phyloP scores from a whole-genome alignment of 1,139 yeast species.

The Blastobotrys capitulatus region DNA sequence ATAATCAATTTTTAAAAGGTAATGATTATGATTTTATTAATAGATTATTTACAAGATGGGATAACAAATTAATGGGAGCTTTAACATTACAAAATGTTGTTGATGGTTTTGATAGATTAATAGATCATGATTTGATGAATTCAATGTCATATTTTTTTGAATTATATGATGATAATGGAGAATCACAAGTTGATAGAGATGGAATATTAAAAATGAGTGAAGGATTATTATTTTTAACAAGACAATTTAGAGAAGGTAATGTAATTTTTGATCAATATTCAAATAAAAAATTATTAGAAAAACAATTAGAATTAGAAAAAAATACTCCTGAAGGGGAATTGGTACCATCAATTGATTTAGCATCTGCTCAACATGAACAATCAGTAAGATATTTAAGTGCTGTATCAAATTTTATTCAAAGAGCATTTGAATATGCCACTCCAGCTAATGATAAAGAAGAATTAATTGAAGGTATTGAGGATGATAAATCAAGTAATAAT shows the following conservation, averaged over 20 bases:
- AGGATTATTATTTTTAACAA: conserved; percentile 72
- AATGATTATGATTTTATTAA: conserved; percentile 47
- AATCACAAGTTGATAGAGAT: conserved; percentile 67
- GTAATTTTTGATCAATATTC: conserved; percentile 25
- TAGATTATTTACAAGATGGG: conserved; percentile 70
- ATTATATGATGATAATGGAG: conserved; percentile 59
- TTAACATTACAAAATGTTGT: conserved; percentile 66
- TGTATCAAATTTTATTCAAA: conserved; percentile 78
- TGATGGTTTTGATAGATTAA: conserved; percentile 62
- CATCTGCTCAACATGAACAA: conserved; percentile 62
- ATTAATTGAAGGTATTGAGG: conserved; percentile 20
- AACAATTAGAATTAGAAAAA: conserved; percentile 7
- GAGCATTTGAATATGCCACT: conserved; percentile 88
- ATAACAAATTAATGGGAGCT: conserved; percentile 46
- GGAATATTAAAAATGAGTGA: conserved; percentile 81
- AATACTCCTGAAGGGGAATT: conserved; percentile 13
- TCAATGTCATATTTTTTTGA: conserved; percentile 73
- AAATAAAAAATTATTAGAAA: conserved; percentile 12
- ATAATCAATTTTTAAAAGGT: conserved; percentile 10
- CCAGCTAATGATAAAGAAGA: conserved; percentile 45
- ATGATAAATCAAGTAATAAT: conserved; percentile 41
- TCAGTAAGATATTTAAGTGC: conserved; percentile 78
- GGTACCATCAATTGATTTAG: conserved; percentile 23
- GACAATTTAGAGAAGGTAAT: conserved; percentile 47
- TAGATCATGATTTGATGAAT: conserved; percentile 72